Conservation (phyloP, 192 early-diverging fungal genomes). For the Backusella sp. region DNA sequence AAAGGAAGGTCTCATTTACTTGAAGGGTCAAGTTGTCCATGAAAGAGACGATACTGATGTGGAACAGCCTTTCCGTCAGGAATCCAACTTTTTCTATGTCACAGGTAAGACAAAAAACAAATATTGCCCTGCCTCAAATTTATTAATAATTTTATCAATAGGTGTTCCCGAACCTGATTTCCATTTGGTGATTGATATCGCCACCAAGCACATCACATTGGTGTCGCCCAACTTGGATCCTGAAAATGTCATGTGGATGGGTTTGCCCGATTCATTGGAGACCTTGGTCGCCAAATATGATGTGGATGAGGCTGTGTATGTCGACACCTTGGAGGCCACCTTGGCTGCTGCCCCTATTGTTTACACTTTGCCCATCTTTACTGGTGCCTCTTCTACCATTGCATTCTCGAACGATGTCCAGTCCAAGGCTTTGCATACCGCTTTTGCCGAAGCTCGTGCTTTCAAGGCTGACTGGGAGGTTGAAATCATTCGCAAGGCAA, state of each 20-base stretch:
- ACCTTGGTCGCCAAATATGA: conserved; percentile 59
- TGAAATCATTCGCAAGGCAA: conserved; percentile 74
- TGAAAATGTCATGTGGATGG: conserved; percentile 83
- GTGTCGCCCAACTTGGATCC: conserved; percentile 64
- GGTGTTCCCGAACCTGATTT: conserved; percentile 76
- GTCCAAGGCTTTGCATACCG: conserved; percentile 47
- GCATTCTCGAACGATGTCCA: conserved; percentile 17
- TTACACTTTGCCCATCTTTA: conserved; percentile 36
- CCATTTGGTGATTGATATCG: conserved; percentile 68
- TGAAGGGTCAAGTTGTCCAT: conserved; percentile 52
- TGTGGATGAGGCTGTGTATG: conserved; percentile 69
- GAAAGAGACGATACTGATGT: conserved; percentile 72
- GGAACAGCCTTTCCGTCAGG: conserved; percentile 84
- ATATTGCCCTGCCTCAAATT: not conserved
- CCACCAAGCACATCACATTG: conserved; percentile 54
- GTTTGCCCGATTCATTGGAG: conserved; percentile 55
- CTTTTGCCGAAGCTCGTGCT: conserved; percentile 76
- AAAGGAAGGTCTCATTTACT: conserved; percentile 57
- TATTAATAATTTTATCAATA: not conserved
- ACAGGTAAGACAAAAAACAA: conserved; percentile 41
- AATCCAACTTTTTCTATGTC: conserved; percentile 86
- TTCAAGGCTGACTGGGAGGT: conserved; percentile 80
- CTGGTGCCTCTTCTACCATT: conserved; percentile 21
- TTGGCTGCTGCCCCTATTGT: conserved; percentile 47
- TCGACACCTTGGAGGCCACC: conserved; percentile 47